Evolutionary conservation across 495 filamentous ascomycete species (phyloP).

Genomic region (Clohesyomyces aquaticus): DNA sequence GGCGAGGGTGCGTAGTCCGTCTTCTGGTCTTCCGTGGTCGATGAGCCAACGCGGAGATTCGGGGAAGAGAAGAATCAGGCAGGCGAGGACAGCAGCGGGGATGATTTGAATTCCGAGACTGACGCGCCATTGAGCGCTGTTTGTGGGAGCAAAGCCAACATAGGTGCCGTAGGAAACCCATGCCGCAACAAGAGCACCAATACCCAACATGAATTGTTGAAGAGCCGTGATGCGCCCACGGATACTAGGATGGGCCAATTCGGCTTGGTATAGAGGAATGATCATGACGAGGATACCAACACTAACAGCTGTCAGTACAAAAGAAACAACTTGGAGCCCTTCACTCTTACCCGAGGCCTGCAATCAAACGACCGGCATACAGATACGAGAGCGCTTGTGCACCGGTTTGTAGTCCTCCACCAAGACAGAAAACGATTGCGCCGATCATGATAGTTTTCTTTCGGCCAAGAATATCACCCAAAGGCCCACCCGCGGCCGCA

Average conservation of each 20-base stretch:
- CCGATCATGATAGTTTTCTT: constrained; percentile 54
- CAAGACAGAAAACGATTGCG: constrained; percentile 46
- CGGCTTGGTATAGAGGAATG: constrained; percentile 54
- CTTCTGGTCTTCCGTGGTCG: constrained; percentile 55
- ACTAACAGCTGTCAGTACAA: constrained; percentile 31
- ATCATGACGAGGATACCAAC: constrained; percentile 56
- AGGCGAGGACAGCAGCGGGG: constrained; percentile 59
- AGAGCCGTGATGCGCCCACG: constrained; percentile 58
- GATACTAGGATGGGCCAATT: constrained; percentile 51
- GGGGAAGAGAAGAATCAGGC: constrained; percentile 62
- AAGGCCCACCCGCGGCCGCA: constrained; percentile 55
- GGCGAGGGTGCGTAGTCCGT: constrained; percentile 62
- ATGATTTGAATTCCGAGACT: constrained; percentile 62
- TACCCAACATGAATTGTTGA: constrained; percentile 65
- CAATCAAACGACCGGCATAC: constrained; percentile 44
- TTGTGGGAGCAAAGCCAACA: constrained; percentile 42
- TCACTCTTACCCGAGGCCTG: constrained; percentile 35
- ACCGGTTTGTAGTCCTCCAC: constrained; percentile 49
- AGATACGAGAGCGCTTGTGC: constrained; percentile 45
- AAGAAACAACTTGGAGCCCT: not conserved
- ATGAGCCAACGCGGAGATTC: constrained; percentile 64
- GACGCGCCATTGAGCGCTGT: constrained; percentile 58
- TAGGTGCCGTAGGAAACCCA: constrained; percentile 47
- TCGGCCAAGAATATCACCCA: constrained; percentile 53
- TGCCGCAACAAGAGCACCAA: constrained; percentile 52